phyloP scores from a whole-genome alignment of 2,329 filamentous ascomycete species.

The Dothiorella sarmentorum region DNA sequence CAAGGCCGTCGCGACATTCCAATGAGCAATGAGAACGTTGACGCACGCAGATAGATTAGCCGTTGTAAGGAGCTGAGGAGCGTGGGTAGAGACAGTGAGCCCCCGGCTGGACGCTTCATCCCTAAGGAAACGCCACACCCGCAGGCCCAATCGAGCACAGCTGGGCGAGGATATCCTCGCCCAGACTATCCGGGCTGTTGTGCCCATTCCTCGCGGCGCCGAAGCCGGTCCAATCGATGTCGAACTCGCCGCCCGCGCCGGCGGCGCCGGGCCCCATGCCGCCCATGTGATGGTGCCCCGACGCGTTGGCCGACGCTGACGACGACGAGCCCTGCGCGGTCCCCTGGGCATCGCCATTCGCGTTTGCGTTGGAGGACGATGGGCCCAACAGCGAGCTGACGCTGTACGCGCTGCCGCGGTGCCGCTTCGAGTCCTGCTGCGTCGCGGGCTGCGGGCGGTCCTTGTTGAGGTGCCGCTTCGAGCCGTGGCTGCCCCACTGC shows the following conservation, averaged over 20 bases:
- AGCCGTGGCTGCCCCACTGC: constrained; percentile 1
- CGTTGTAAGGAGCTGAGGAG: not conserved
- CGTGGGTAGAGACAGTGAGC: not conserved
- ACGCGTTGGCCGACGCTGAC: too few relatives aligned
- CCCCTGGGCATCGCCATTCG: not conserved
- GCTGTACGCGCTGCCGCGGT: constrained; percentile 12
- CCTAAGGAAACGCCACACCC: constrained; percentile 13
- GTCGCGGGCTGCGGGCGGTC: not conserved
- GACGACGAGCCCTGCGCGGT: not conserved
- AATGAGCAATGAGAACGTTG: too few relatives aligned
- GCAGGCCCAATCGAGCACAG: constrained; percentile 16
- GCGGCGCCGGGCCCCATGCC: not conserved
- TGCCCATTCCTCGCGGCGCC: not conserved
- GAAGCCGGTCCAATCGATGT: constrained; percentile 10
- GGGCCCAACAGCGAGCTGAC: not conserved
- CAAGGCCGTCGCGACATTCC: too few relatives aligned
- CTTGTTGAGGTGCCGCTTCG: constrained; percentile 8
- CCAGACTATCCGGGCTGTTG: constrained; percentile 14
- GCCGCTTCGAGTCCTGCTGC: constrained; percentile 10
- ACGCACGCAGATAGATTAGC: not conserved
- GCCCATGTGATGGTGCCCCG: not conserved
- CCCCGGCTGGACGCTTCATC: not conserved
- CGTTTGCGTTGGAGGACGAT: not conserved
- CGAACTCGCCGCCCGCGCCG: not conserved
- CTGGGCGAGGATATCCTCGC: constrained; percentile 16